Base-by-base conservation (phyloP, 1,284 basidiomycete species). In the Exobasidium rhododendri region DNA sequence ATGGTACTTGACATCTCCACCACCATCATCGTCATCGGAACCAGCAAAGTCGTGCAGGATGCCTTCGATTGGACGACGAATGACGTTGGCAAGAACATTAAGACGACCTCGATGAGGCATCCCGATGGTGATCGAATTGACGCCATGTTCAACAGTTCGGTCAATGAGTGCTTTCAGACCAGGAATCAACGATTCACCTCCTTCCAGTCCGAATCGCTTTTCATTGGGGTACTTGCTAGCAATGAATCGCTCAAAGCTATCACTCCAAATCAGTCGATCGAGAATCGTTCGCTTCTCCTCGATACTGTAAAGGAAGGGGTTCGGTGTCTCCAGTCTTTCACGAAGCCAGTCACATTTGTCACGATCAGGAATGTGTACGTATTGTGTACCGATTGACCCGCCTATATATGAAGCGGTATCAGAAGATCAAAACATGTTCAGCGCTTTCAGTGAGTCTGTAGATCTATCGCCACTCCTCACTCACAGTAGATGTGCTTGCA, bases 141-240 rank as follows among this genome's bases (percentile, higher is more conserved):
- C 89, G 58, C 96, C 96, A 71, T 90, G 85, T 73, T 98, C 94
- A 75, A 99, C 96, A 20, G 94, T 94, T 65, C 93, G 89, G 82
- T 98, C 96, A 72, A 98, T 97, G 74, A 99, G 87, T 5, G 92
- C 92, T 84, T 99, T 98, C 92, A 99, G 96, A 75, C 96, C 96
- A 50, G 96, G 96, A 76, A 98, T 91, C 74, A 99, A 87, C 46
- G 92, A 87, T 83, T 99, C 96, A 82, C 93, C 96, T 66, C 96
- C 96, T 82, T 99, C 96, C 58, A 99, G 86, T 82, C 96, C 96
- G 83, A 98, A 99, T 60, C 96, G 90, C 83, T 99, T 99, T 84
- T 98, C 96, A 83, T 97, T 98, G 69, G 96, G 96, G 83, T 93
- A 97, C 82, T 98, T 98, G 84, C 88, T 91, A 24, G 93, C 89